Evolutionary conservation across 768 basidiomycete genomes (phyloP).

Genomic region (Tylopilus balloui): DNA sequence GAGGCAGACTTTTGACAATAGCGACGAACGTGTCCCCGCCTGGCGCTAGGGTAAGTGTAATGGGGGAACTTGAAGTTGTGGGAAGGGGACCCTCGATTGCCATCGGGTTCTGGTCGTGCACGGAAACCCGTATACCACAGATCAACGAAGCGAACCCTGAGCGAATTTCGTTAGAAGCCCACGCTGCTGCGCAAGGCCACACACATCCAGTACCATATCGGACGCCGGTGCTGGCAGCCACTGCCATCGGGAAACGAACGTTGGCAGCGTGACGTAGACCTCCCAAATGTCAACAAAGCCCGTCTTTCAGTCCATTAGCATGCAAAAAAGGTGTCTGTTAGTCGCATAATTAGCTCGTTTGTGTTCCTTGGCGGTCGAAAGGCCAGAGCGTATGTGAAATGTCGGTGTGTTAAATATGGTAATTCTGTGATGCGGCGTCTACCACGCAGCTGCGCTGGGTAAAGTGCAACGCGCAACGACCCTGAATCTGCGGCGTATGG

Average conservation of each 20-base stretch:
- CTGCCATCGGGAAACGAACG: conserved; percentile 2
- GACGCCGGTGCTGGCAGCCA: conserved; percentile 6
- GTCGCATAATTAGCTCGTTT: conserved; percentile 9
- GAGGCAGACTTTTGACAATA: neutral
- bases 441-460: conserved; percentile 15
- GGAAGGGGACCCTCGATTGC: conserved; percentile 17
- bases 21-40: conserved; percentile 3
- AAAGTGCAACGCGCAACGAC: conserved; percentile 15
- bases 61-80: neutral
- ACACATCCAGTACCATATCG: conserved; percentile 4
- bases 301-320: no score
- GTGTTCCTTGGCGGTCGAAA: conserved; percentile 5
- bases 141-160: conserved; percentile 19
- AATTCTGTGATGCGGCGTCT: conserved; percentile 22
- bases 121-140: conserved; percentile 7
- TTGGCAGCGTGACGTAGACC: conserved; percentile 12
- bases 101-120: conserved; percentile 3
- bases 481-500: conserved; percentile 18
- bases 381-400: conserved; percentile 7
- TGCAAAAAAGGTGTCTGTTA: no score
- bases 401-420: neutral
- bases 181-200: conserved; percentile 18
- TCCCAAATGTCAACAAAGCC: conserved; percentile 5
- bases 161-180: conserved; percentile 3
- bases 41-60: conserved; percentile 17